phyloP scores from a whole-genome alignment of 2,329 filamentous ascomycete genomes.

The Ceratocystis ficicola region DNA sequence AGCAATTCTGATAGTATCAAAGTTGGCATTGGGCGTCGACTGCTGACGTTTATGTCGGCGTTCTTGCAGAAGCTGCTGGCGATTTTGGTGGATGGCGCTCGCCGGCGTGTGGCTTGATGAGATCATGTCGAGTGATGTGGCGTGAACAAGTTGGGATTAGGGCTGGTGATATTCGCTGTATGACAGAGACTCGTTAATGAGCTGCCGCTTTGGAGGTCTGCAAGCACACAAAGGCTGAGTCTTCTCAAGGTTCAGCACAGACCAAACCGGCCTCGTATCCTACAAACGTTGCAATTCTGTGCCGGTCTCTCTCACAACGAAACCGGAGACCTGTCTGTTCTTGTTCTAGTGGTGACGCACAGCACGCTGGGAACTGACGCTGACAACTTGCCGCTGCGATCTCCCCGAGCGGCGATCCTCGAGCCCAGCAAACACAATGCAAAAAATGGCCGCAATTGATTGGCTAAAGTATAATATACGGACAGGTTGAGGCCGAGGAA shows the following conservation, averaged over 20 bases:
- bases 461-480: not conserved
- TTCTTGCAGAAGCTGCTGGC: conserved; percentile 27
- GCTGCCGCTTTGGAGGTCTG: not conserved
- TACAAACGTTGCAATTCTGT: not conserved
- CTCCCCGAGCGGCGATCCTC: not conserved
- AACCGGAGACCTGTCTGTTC: not conserved
- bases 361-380: not conserved
- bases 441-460: not conserved
- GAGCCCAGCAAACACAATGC: not conserved
- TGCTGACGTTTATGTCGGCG: conserved; percentile 66
- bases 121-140: conserved; percentile 11
- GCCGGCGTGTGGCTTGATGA: conserved; percentile 18
- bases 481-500: not conserved
- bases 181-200: not conserved
- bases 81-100: conserved; percentile 20
- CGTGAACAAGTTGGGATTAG: not conserved
- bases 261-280: not conserved
- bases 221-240: conserved; percentile 1
- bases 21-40: conserved; percentile 61
- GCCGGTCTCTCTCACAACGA: not conserved
- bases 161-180: not conserved
- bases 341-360: not conserved
- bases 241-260: not conserved
- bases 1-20: conserved; percentile 57
- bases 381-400: not conserved